These are phyloP conservation scores for Uronychia binucleata DNA, from an alignment of 73 alveolate species.

Conservation along the genomic window DNA sequence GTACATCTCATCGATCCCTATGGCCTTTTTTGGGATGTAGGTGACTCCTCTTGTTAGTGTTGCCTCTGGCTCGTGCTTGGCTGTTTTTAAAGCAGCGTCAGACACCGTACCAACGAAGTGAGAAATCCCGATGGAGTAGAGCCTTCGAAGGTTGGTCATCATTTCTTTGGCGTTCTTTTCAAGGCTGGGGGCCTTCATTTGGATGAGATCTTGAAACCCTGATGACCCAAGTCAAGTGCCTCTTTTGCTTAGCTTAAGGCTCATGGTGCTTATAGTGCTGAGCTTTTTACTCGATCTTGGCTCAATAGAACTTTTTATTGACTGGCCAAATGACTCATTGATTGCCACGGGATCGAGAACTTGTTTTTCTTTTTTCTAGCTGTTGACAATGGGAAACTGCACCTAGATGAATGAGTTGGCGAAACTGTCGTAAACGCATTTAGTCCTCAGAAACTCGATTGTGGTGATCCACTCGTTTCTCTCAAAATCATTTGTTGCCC, in stretches of 20 bases:
- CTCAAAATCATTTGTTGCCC: slow-evolving; percentile 52
- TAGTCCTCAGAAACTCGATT: slow-evolving; percentile 60
- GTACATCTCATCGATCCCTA: neutral
- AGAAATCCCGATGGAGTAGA: neutral
- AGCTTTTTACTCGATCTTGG: neutral
- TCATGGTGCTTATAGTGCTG: neutral
- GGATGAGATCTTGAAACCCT: neutral
- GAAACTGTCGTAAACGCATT: slow-evolving; percentile 55
- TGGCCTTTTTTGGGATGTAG: neutral
- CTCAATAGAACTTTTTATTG: neutral
- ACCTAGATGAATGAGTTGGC: slow-evolving; percentile 33
- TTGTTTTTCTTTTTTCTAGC: neutral
- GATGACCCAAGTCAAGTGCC: neutral
- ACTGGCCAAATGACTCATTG: neutral
- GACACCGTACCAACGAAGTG: neutral
- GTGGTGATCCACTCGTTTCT: slow-evolving; percentile 68
- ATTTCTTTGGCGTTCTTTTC: neutral
- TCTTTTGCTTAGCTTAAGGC: neutral
- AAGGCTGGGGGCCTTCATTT: neutral
- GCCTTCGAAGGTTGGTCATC: neutral
- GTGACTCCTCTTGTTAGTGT: neutral
- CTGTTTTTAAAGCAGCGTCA: neutral
- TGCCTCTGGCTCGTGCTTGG: neutral
- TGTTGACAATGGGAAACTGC: slow-evolving; percentile 37
- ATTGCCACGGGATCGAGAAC: neutral